phyloP scores from a whole-genome alignment of 2,329 filamentous ascomycete genomes.

The Ciborinia camelliae region DNA sequence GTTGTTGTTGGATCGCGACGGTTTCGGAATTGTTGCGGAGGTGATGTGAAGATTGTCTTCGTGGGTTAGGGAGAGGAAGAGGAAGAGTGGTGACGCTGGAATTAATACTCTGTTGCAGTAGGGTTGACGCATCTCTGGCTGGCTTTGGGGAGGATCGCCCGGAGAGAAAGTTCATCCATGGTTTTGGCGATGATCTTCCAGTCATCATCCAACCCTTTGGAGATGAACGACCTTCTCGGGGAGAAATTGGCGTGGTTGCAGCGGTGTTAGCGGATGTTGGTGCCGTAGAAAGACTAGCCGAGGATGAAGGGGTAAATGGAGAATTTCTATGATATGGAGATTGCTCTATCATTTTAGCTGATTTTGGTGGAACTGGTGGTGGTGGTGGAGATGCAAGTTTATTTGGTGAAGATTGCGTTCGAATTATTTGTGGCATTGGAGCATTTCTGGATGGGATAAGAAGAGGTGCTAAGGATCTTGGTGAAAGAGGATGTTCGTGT shows the following conservation, averaged over 20 bases:
- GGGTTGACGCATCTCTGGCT: neutral
- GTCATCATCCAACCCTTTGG: conserved; percentile 26
- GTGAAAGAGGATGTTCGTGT: conserved; percentile 46
- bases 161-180: conserved; percentile 22
- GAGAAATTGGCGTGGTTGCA: conserved; percentile 19
- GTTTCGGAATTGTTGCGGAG: conserved; percentile 27
- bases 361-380: conserved; percentile 40
- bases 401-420: conserved; percentile 31
- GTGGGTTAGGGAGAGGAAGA: conserved; percentile 8
- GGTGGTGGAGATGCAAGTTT: conserved; percentile 48
- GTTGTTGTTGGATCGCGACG: conserved; percentile 1
- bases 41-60: conserved; percentile 22
- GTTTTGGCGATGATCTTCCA: conserved; percentile 28
- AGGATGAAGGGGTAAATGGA: conserved; percentile 39
- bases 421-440: conserved; percentile 24
- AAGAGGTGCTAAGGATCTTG: conserved; percentile 54
- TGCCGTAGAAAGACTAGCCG: conserved; percentile 28
- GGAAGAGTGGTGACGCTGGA: neutral
- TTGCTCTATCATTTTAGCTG: conserved; percentile 42
- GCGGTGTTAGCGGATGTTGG: conserved; percentile 29
- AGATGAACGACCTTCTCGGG: conserved; percentile 28
- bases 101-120: conserved; percentile 4
- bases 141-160: conserved; percentile 18
- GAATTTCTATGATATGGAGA: conserved; percentile 45
- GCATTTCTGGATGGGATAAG: conserved; percentile 47